Percentiles rank a stretch among this genome's conserved stretches.
Conservation (phyloP, 225 moss, liverwort and hornwort genomes). For the Neckera pumila region DNA sequence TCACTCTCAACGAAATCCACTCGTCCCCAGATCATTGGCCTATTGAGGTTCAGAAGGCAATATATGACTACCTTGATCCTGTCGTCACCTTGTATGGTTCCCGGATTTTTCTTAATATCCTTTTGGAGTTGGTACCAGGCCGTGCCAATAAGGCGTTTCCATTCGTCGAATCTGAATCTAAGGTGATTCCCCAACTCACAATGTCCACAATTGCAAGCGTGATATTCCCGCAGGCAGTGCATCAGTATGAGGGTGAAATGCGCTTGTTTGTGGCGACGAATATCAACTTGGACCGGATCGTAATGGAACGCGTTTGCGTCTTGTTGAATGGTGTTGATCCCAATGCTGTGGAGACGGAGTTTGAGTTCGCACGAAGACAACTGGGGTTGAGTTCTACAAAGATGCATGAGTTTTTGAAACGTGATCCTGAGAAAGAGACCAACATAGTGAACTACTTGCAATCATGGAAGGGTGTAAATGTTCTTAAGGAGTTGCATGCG, state of each 20-base stretch:
- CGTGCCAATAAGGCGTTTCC: background rate
- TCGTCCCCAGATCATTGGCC: slow-evolving; percentile 28
- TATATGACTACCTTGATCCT: slow-evolving; percentile 7
- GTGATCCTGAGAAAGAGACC: slow-evolving; percentile 4
- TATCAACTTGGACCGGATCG: slow-evolving; percentile 6
- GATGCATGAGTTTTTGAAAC: slow-evolving; percentile 11
- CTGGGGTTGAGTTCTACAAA: slow-evolving; percentile 14
- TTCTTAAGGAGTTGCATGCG: slow-evolving; percentile 10
- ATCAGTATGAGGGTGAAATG: slow-evolving; percentile 17
- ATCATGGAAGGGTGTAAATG: slow-evolving; percentile 15
- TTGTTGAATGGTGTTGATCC: slow-evolving; percentile 12
- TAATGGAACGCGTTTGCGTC: slow-evolving; percentile 19
- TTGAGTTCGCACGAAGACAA: slow-evolving; percentile 13
- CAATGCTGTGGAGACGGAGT: slow-evolving; percentile 18
- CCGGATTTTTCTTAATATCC: slow-evolving; percentile 19
- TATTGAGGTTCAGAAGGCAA: slow-evolving; percentile 10
- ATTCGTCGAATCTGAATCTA: background rate
- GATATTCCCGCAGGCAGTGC: slow-evolving; percentile 18
- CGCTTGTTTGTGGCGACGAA: background rate
- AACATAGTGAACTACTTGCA: slow-evolving; percentile 12
- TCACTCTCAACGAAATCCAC: slow-evolving; percentile 17
- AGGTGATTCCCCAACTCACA: background rate
- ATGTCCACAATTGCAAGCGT: slow-evolving; percentile 1
- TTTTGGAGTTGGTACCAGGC: slow-evolving; percentile 10
- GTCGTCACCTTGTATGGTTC: slow-evolving; percentile 17